Percentiles rank a stretch among this genome's conserved stretches.
Evolutionary conservation across 2,329 filamentous ascomycete species (phyloP).

Genomic region (Ceratocystiopsis minuta): DNA sequence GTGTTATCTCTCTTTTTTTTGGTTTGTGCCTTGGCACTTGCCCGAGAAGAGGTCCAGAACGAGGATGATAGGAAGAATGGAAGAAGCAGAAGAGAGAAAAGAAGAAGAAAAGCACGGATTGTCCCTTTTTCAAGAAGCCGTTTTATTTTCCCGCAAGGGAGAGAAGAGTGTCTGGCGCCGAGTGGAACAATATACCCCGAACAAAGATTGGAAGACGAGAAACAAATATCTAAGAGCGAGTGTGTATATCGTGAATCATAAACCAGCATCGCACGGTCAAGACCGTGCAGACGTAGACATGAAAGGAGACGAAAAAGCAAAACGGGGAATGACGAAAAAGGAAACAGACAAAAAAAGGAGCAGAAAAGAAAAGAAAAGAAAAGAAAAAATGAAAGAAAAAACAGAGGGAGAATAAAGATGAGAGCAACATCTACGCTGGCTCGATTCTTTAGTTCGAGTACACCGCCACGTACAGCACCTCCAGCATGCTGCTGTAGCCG

Average conservation of each 20-base stretch:
- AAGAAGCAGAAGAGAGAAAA: not conserved
- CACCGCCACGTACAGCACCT: constrained; percentile 14
- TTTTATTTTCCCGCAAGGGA: not conserved
- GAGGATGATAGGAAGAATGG: not conserved
- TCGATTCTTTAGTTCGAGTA: constrained; percentile 4
- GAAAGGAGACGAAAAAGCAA: no score
- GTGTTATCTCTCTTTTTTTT: no score
- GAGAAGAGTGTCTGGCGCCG: not conserved
- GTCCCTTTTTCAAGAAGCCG: no score
- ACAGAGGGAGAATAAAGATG: not conserved
- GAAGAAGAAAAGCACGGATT: not conserved
- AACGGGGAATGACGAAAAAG: not conserved
- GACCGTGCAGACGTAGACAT: no score
- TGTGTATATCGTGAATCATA: not conserved
- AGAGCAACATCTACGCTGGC: not conserved
- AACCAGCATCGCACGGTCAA: no score
- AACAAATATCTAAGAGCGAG: not conserved
- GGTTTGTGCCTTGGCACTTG: no score
- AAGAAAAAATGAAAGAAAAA: not conserved
- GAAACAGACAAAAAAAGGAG: not conserved
- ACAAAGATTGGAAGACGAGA: not conserved
- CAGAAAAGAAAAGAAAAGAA: not conserved
- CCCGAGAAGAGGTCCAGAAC: no score
- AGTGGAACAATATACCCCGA: not conserved
- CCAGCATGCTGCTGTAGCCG: constrained; percentile 13